These are phyloP conservation scores for Euphorbia corollata DNA, from an alignment of 441 rosid species.

Conservation along the genomic window DNA sequence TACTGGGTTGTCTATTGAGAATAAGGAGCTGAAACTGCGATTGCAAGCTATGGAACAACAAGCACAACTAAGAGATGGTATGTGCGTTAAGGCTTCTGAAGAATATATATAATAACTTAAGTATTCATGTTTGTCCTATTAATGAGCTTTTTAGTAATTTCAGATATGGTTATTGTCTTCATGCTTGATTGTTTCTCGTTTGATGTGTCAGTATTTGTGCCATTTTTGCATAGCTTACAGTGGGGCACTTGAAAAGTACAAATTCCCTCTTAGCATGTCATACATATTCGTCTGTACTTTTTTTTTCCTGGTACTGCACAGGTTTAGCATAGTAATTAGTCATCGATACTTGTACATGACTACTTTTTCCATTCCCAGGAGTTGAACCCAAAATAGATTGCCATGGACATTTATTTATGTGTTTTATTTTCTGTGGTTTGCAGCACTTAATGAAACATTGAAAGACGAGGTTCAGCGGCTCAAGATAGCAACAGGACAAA, in stretches of 20 bases:
- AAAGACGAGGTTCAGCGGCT: slow-evolving; percentile 85
- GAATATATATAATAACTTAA: not conserved
- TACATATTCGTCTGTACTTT: not conserved
- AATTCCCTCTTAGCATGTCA: not conserved
- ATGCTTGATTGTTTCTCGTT: not conserved
- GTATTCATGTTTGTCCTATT: slow-evolving; percentile 2
- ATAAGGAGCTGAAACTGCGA: slow-evolving; percentile 85
- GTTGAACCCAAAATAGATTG: not conserved
- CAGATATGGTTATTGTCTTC: not conserved
- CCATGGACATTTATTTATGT: not conserved
- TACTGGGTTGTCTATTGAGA: slow-evolving; percentile 61
- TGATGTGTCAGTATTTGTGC: too few species aligned
- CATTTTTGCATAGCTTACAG: too few species aligned
- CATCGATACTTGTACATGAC: too few species aligned
- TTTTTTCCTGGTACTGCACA: not conserved
- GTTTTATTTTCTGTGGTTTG: slow-evolving; percentile 14
- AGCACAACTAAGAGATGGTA: slow-evolving; percentile 76
- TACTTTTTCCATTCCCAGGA: too few species aligned
- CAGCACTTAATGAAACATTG: slow-evolving; percentile 76
- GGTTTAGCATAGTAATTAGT: not conserved
- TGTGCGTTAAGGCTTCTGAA: not conserved
- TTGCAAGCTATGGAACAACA: slow-evolving; percentile 94
- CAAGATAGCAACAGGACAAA: slow-evolving; percentile 62
- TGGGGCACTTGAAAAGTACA: not conserved
- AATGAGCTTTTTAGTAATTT: not conserved